Base-by-base conservation (phyloP, 768 basidiomycete genomes). In the Nevesoporus exiguus region DNA sequence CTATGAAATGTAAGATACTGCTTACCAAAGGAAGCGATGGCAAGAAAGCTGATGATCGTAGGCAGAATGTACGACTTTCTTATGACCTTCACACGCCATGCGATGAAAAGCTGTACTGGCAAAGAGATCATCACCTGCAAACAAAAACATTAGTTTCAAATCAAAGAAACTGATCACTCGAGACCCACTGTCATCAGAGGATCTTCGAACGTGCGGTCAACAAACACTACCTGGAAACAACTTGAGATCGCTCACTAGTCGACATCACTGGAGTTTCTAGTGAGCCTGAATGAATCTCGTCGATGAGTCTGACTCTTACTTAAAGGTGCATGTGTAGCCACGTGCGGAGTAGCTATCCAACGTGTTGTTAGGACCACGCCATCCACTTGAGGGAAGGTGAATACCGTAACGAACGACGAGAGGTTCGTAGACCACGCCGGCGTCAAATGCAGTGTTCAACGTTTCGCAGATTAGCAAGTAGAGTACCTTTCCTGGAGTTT, bases 61-160 rank as follows among this genome's bases (percentile, higher is more conserved):
- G 68, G 68, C 8, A 69, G 40, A n/a, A 62, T 46, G 3, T 37
- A 57, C 49, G 69, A 73, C 42, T 54, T 60, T 7, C 68, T 73
- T 47, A 77, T 56, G 13, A 74, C 59, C 24, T 67, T 71, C 19
- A 76, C 71, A 22, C 75, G 66, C 73, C 74, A 76, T 6, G 76
- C 76, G 43, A 78, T 79, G 60, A 81, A 82, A 5, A 75, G 54
- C 49, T 81, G 79, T 7, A 79, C 78, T 13, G 73, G 58, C 6
- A 69, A 55, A 1, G 75, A 76, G 30, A 77, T 76, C 49, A 80
- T 70, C 5, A 73, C 78, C 79, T 80, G 41, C 29, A 11, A 15
- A 51, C 3, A 19, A 29, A 27, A 1, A 39, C 36, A 14, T 43
- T 22, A 48, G 33, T 25, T 19, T 3, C 1, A 27, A 52, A 25